Conservation (phyloP, 2,329 filamentous ascomycete genomes). For the Podosphaera xanthii region DNA sequence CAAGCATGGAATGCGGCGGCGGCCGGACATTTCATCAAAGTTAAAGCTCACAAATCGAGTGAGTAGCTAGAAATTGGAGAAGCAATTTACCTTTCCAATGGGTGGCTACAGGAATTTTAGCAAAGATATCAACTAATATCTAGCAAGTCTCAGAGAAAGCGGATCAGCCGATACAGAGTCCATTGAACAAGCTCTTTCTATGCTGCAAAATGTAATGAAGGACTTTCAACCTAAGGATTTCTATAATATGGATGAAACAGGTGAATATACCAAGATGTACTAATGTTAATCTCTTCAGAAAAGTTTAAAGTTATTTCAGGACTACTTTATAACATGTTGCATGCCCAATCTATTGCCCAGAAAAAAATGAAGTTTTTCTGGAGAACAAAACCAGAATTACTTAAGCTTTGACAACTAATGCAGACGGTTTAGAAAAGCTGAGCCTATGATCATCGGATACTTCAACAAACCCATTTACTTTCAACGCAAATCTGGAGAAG, state of each 20-base stretch:
- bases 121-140: neutral
- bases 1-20: neutral
- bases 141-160: neutral
- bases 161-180: neutral
- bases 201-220: neutral
- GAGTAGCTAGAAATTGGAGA: neutral
- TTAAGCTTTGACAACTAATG: neutral
- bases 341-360: neutral
- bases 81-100: neutral
- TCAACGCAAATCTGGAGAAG: neutral
- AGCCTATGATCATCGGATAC: neutral
- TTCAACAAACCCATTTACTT: neutral
- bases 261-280: neutral
- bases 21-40: neutral
- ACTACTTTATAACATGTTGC: neutral
- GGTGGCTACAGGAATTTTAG: neutral
- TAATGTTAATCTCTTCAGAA: neutral
- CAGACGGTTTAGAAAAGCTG: neutral
- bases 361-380: neutral
- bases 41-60: neutral
- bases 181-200: neutral
- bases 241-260: neutral
- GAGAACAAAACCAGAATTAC: neutral
- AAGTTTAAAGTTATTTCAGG: neutral
- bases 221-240: neutral